Percentiles rank a stretch among this genome's conserved stretches.
Evolutionary conservation across 2,329 filamentous ascomycete genomes (phyloP).

Genomic region (Aspergillus sp.): DNA sequence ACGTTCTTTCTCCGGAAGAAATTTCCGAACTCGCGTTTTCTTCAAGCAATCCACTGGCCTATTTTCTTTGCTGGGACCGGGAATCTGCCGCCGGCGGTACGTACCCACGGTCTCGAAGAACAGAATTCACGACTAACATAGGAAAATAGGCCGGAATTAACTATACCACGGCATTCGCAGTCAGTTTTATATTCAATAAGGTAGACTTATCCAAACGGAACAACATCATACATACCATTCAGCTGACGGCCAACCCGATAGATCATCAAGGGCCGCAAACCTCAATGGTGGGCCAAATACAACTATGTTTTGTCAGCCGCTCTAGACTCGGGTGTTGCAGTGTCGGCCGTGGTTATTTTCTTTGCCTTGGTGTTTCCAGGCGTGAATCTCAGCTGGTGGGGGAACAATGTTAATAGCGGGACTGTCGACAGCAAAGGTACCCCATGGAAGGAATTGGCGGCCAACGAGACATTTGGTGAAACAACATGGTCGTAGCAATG

Average conservation of each 20-base stretch:
- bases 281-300: constrained; percentile 17
- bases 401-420: constrained; percentile 21
- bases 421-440: constrained; percentile 30
- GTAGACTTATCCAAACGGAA: constrained; percentile 1
- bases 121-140: neutral
- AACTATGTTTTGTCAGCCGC: constrained; percentile 32
- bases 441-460: constrained; percentile 10
- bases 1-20: constrained; percentile 48
- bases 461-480: constrained; percentile 10
- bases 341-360: constrained; percentile 31
- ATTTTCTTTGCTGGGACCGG: constrained; percentile 19
- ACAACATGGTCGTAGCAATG: constrained; percentile 5
- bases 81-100: constrained; percentile 18
- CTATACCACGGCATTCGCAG: constrained; percentile 16
- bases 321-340: constrained; percentile 26
- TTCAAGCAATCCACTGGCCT: constrained; percentile 16
- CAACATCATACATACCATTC: too few relatives aligned
- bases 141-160: constrained; percentile 14
- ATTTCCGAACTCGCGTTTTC: constrained; percentile 45
- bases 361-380: constrained; percentile 29
- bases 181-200: constrained; percentile 30
- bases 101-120: neutral
- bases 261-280: constrained; percentile 10
- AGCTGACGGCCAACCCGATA: neutral
- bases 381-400: constrained; percentile 24